Evolutionary conservation across 768 basidiomycete species (phyloP).

Genomic region (Agrocybe pediades): DNA sequence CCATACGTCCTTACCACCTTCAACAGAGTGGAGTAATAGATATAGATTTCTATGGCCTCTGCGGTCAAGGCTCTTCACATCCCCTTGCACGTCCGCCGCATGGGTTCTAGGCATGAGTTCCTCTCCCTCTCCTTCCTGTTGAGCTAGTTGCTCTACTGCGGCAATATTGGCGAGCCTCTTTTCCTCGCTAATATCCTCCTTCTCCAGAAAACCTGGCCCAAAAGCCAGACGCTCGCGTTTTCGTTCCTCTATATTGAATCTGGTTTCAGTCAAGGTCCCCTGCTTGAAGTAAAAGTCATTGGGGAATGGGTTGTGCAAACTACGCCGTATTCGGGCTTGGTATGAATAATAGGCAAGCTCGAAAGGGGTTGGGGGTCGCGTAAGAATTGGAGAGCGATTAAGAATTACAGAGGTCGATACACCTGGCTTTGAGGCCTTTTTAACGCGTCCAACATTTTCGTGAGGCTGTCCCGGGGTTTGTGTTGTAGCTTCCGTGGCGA

Average conservation of each 20-base stretch:
- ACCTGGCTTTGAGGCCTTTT: conserved; percentile 34
- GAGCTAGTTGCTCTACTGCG: conserved; percentile 56
- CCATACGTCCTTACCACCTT: conserved; percentile 63
- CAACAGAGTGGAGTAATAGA: conserved; percentile 65
- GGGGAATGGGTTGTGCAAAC: conserved; percentile 87
- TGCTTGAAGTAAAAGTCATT: conserved; percentile 93
- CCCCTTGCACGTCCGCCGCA: conserved; percentile 58
- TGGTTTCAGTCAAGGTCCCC: conserved; percentile 80
- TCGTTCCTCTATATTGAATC: conserved; percentile 77
- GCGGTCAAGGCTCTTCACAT: conserved; percentile 79
- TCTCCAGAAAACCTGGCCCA: conserved; percentile 58
- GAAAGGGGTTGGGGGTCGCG: conserved; percentile 70
- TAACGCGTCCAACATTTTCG: conserved; percentile 16
- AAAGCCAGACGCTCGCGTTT: conserved; percentile 74
- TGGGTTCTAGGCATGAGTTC: conserved; percentile 62
- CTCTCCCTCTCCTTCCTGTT: conserved; percentile 64
- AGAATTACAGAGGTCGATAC: conserved; percentile 70
- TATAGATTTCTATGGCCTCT: conserved; percentile 86
- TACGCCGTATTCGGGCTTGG: conserved; percentile 80
- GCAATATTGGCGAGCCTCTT: conserved; percentile 56
- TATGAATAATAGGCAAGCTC: conserved; percentile 84
- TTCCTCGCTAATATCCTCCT: conserved; percentile 46
- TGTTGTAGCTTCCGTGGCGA: conserved; percentile 43
- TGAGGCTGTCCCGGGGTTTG: conserved; percentile 17
- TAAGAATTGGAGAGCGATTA: conserved; percentile 77